Evolutionary conservation across 2,329 filamentous ascomycete species (phyloP), one percentile per base, ranked within the genome.

Genomic region (Xylaria sp.): DNA sequence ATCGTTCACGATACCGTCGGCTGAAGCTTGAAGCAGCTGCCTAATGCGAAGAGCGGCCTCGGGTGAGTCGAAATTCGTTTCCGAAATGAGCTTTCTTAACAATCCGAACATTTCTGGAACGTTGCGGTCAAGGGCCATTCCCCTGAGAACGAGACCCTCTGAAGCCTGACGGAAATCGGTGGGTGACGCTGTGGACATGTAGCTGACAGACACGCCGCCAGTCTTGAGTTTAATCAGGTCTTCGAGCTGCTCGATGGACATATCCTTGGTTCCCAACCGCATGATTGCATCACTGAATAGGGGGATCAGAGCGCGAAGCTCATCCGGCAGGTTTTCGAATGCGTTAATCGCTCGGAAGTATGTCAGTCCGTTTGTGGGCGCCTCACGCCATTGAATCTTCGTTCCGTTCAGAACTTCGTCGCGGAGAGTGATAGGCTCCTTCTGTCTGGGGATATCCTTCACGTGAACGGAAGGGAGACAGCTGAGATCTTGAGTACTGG

Each of bases 211-310:
- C 44, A 99, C 84, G 8, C 94, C 94, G 18, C 94, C 94, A 1
- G 94, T 97, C 77, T 95, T 96, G 35, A 97, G 82, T 74, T 97
- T 97, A 73, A 99, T 97, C 58, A 92, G 76, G 70, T 97, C 94
- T 74, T 99, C 94, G 55, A 97, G 83, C 73, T 97, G 87, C 73
- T 97, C 94, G 89, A 96, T 97, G 0, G 87, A 86, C 80, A 90
- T 90, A 61, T 87, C 84, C 67, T 89, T 89, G 2, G 93, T 99
- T 11, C 94, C 94, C 7, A 99, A 82, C 18, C 94, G 88, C 89
- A 97, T 94, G 62, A 99, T 87, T 44, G 90, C 87, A 71, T 96
- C 92, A 11, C 90, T 92, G 71, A 97, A 97, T 0, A 99, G 78
- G 0, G 94, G 94, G 52, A 97, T 83, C 59, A 97, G 79, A 67